Evolutionary conservation across 2,329 filamentous ascomycete species (phyloP).

Genomic region (Penicillium concentricum): DNA sequence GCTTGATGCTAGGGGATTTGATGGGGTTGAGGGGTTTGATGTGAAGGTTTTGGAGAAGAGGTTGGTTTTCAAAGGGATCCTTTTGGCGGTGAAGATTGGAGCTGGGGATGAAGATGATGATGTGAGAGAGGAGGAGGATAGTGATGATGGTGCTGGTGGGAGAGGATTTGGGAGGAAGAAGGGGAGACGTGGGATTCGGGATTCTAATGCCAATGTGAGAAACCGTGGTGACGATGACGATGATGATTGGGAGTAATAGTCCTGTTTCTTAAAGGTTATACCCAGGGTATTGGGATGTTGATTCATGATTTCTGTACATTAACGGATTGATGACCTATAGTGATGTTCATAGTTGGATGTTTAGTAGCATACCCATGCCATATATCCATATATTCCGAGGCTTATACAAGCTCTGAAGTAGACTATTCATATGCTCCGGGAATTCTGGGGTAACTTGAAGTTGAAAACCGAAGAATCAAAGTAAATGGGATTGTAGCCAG

Average conservation of each 20-base stretch:
- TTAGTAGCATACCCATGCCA: neutral
- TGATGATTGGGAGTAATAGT: slow-evolving; percentile 48
- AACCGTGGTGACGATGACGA: slow-evolving; percentile 36
- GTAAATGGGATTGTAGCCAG: slow-evolving; percentile 18
- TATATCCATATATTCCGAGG: neutral
- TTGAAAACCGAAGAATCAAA: neutral
- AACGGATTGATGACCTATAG: slow-evolving; percentile 6
- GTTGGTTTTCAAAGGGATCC: slow-evolving; percentile 40
- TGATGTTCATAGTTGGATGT: slow-evolving; percentile 2
- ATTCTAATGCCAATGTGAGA: slow-evolving; percentile 28
- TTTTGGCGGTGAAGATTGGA: slow-evolving; percentile 36
- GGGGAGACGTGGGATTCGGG: slow-evolving; percentile 28
- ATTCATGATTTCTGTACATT: slow-evolving; percentile 5
- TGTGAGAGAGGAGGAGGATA: slow-evolving; percentile 27
- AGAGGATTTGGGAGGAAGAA: slow-evolving; percentile 10
- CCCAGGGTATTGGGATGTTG: neutral
- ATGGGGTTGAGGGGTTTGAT: slow-evolving; percentile 41
- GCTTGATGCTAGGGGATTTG: slow-evolving; percentile 37
- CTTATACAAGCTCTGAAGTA: neutral
- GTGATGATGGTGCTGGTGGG: slow-evolving; percentile 20
- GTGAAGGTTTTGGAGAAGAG: slow-evolving; percentile 44
- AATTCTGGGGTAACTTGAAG: neutral
- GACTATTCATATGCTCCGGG: neutral
- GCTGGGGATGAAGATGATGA: slow-evolving; percentile 21
- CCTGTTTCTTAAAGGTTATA: neutral